These are phyloP conservation scores for Vaccinium macrocarpon DNA, from an alignment of 148 eudicot genomes.

Conservation along the genomic window DNA sequence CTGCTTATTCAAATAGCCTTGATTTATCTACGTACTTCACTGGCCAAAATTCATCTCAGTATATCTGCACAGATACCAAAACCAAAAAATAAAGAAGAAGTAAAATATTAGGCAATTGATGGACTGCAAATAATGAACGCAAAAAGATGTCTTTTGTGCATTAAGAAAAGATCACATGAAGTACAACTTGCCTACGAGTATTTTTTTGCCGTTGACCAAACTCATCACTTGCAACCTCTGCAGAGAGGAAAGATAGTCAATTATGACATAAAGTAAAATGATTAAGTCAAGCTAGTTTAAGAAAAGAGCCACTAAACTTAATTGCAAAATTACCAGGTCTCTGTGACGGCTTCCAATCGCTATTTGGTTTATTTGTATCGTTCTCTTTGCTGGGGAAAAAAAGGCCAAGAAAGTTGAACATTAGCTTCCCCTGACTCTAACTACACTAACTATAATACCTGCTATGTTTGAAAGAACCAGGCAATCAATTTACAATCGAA, in stretches of 20 bases:
- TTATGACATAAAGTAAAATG: not conserved
- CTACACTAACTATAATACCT: too few relatives aligned
- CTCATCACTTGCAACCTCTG: conserved; percentile 64
- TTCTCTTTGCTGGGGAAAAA: conserved; percentile 74
- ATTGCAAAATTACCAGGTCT: conserved; percentile 50
- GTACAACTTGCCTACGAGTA: conserved; percentile 68
- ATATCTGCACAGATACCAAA: conserved; percentile 52
- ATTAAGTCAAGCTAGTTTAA: not conserved
- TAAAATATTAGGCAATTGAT: not conserved
- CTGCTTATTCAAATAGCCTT: conserved; percentile 40
- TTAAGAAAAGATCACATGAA: not conserved
- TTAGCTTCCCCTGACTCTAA: not conserved
- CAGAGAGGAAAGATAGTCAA: not conserved
- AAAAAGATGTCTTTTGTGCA: not conserved
- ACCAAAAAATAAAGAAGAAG: not conserved
- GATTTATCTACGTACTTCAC: conserved; percentile 44
- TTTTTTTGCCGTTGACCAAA: conserved; percentile 78
- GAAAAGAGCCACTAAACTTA: not conserved
- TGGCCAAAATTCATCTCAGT: conserved; percentile 91
- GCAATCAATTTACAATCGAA: not conserved
- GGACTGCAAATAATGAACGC: not conserved
- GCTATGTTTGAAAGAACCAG: not conserved
- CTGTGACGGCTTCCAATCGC: conserved; percentile 57
- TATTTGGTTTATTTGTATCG: conserved; percentile 35
- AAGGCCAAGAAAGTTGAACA: conserved; percentile 10